Percentiles rank a stretch among this genome's conserved stretches.
These are phyloP conservation scores for Sphaerosporella brunnea DNA, from an alignment of 495 filamentous ascomycete genomes.

Conservation along the genomic window DNA sequence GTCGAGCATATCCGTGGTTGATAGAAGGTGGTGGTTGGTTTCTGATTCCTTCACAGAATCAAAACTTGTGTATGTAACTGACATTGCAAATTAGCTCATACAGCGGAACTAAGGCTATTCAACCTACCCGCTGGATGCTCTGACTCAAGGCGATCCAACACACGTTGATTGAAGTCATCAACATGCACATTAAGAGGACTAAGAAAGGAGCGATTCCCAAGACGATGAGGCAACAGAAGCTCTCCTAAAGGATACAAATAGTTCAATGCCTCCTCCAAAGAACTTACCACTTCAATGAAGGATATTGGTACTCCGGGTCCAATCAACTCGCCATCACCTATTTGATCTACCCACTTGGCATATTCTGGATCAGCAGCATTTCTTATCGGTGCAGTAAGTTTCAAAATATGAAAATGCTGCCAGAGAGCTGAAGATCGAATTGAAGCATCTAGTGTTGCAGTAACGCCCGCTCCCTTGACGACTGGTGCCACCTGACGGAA, in stretches of 20 bases:
- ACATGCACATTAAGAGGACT: conserved; percentile 8
- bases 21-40: background rate
- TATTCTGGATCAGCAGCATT: conserved; percentile 4
- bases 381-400: background rate
- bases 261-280: background rate
- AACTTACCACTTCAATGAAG: background rate
- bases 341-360: conserved; percentile 4
- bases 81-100: too few species aligned
- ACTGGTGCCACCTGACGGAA: conserved; percentile 9
- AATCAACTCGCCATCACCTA: conserved; percentile 1
- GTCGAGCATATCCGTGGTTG: background rate
- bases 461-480: background rate
- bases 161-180: conserved; percentile 3
- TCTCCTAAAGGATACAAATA: conserved; percentile 3
- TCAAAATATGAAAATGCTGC: background rate
- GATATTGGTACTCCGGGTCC: background rate
- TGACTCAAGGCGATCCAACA: too few species aligned
- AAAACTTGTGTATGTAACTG: background rate
- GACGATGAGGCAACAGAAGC: background rate
- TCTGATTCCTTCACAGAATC: conserved; percentile 7
- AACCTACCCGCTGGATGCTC: too few species aligned
- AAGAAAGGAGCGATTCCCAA: background rate
- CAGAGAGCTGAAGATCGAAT: conserved; percentile 5
- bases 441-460: background rate
- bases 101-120: too few species aligned